Evolutionary conservation across 1,284 basidiomycete species (phyloP).

Genomic region (Phellopilus nigrolimitatus): DNA sequence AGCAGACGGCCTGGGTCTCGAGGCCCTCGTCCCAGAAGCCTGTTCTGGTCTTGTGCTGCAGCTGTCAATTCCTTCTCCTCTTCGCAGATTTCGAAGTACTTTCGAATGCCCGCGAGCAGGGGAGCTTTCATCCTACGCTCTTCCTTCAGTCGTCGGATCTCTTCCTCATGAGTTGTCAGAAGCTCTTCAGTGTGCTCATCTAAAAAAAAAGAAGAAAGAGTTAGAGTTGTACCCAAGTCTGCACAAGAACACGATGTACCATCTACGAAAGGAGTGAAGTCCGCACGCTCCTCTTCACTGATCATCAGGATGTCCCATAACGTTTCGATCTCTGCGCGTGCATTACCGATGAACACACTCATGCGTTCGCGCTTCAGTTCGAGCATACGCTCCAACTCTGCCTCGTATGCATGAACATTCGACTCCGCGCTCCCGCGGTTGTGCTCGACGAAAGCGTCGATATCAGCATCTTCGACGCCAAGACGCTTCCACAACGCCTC

Average conservation of each 20-base stretch:
- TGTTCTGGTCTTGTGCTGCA: conserved; percentile 72
- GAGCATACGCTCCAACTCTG: conserved; percentile 87
- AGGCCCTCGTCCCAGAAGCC: conserved; percentile 72
- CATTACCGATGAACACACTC: conserved; percentile 80
- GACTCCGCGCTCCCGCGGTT: conserved; percentile 75
- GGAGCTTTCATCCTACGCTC: conserved; percentile 77
- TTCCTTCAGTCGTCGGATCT: conserved; percentile 75
- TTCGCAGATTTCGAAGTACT: conserved; percentile 88
- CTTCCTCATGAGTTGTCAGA: conserved; percentile 82
- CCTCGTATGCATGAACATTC: conserved; percentile 76
- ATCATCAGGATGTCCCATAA: conserved; percentile 89
- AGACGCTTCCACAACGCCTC: conserved; percentile 78
- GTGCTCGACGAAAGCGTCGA: conserved; percentile 78
- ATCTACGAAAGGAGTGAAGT: conserved; percentile 76
- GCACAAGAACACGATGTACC: conserved; percentile 44
- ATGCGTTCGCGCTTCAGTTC: conserved; percentile 86
- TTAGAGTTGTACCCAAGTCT: not conserved
- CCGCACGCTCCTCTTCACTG: conserved; percentile 76
- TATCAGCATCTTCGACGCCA: conserved; percentile 65
- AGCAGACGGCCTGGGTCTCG: conserved; percentile 76
- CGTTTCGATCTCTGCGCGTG: conserved; percentile 74
- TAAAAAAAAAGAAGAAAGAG: conserved; percentile 29
- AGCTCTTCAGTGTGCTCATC: conserved; percentile 90
- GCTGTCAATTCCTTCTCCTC: conserved; percentile 87
- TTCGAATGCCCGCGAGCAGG: conserved; percentile 73